Evolutionary conservation across 2,329 filamentous ascomycete genomes (phyloP).

Genomic region (Penicillium sclerotiorum): DNA sequence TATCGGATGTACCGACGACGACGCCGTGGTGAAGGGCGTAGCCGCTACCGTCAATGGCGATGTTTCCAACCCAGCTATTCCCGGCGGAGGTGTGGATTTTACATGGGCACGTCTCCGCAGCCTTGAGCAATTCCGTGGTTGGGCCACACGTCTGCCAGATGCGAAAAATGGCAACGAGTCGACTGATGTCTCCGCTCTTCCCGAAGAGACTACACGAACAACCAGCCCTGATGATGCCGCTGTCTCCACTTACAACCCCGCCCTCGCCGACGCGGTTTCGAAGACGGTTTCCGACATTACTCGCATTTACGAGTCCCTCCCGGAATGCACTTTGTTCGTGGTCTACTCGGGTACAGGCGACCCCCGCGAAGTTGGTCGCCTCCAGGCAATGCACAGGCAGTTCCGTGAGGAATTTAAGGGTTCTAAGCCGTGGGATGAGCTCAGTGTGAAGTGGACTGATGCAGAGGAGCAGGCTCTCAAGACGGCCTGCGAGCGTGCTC

Average conservation of each 20-base stretch:
- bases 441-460: conserved; percentile 67
- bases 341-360: conserved; percentile 68
- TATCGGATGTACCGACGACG: conserved; percentile 60
- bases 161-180: conserved; percentile 49
- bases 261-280: conserved; percentile 51
- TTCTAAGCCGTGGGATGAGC: conserved; percentile 63
- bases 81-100: conserved; percentile 60
- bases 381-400: conserved; percentile 59
- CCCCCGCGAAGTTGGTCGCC: conserved; percentile 57
- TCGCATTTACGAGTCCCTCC: conserved; percentile 58
- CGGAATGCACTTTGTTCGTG: conserved; percentile 62
- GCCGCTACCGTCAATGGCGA: conserved; percentile 56
- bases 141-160: conserved; percentile 57
- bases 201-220: conserved; percentile 28
- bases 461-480: conserved; percentile 63
- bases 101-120: conserved; percentile 65
- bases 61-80: conserved; percentile 45
- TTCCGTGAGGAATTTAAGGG: conserved; percentile 61
- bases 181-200: conserved; percentile 24
- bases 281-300: conserved; percentile 56
- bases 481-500: conserved; percentile 58
- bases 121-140: conserved; percentile 62
- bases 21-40: conserved; percentile 60
- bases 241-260: conserved; percentile 13
- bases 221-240: background rate